Percentiles rank a stretch among this genome's conserved stretches.
Conservation (phyloP, 495 filamentous ascomycete species). For the Xylaria cubensis region DNA sequence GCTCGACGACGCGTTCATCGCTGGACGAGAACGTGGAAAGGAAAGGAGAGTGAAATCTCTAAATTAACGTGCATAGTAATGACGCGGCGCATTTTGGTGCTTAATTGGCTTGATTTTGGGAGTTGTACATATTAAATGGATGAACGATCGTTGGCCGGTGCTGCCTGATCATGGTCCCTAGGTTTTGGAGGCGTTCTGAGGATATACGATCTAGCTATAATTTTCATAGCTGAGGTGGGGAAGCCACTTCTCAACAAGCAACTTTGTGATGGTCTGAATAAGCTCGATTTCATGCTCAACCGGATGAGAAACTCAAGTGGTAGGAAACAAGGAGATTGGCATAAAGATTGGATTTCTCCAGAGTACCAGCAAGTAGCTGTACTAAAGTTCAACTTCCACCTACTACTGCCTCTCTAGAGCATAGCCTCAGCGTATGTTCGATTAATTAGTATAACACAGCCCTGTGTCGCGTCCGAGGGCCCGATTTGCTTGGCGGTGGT, state of each 20-base stretch:
- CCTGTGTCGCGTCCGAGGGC: neutral
- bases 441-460: neutral
- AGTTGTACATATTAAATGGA: constrained; percentile 5
- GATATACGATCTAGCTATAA: neutral
- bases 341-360: too few relatives aligned
- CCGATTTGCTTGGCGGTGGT: neutral
- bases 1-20: constrained; percentile 32
- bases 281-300: too few relatives aligned
- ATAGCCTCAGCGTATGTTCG: neutral
- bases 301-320: too few relatives aligned
- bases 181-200: neutral
- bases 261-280: too few relatives aligned
- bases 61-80: constrained; percentile 12
- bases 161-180: neutral
- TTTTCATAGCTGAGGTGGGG: neutral
- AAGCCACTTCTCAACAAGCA: neutral
- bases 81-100: neutral
- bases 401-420: neutral
- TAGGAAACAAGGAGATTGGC: too few relatives aligned
- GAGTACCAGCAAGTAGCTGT: too few relatives aligned
- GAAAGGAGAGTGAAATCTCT: constrained; percentile 31
- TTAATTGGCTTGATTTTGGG: neutral
- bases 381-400: too few relatives aligned
- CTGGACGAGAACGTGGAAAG: constrained; percentile 40
- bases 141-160: neutral